phyloP scores from a whole-genome alignment of 371 early-diverging fungal species.

The Nematocida sp. region DNA sequence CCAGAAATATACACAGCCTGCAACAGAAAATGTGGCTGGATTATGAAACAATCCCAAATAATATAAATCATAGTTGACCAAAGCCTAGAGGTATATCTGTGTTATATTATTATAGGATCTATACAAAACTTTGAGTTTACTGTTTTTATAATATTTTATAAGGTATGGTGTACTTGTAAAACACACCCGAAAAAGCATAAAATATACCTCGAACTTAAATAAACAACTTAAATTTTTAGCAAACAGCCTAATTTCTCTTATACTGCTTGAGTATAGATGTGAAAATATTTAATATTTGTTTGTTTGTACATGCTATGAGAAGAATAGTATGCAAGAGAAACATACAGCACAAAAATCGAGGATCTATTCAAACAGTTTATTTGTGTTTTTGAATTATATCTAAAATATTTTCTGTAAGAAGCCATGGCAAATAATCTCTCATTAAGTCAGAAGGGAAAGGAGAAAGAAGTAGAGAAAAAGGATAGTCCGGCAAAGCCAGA shows the following conservation, averaged over 20 bases:
- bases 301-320: background rate
- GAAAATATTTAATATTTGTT: background rate
- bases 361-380: background rate
- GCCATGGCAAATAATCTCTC: conserved; percentile 2
- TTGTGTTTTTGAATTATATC: background rate
- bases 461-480: background rate
- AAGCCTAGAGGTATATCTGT: no score
- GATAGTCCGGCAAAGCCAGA: background rate
- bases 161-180: no score
- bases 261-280: background rate
- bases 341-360: background rate
- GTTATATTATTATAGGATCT: no score
- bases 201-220: no score
- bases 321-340: background rate
- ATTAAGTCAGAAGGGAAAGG: background rate
- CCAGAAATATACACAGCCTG: background rate
- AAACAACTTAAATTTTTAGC: no score
- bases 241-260: no score
- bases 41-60: no score
- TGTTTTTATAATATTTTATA: no score
- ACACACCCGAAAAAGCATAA: no score
- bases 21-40: no score
- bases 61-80: no score
- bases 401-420: conserved; percentile 22
- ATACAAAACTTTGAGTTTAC: no score